Evolutionary conservation across 2,329 filamentous ascomycete genomes (phyloP), one percentile per base, ranked within the genome.

Genomic region (Sclerotinia sclerotiorum): DNA sequence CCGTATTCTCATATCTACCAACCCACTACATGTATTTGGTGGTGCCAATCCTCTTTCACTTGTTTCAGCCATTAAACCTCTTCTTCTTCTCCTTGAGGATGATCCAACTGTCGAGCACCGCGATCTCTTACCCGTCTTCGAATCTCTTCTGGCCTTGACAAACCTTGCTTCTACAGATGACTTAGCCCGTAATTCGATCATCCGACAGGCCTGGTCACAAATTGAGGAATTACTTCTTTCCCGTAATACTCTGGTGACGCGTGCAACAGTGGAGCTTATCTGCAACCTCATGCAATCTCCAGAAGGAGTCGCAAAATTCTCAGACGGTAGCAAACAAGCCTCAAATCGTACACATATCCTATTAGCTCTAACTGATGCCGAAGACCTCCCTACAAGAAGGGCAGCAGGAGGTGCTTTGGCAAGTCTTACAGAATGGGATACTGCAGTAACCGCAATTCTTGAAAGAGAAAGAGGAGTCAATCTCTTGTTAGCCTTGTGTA

Each of bases 361-460:
- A 0, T 85, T 97, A 17, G 95, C 94, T 0, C 86, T 99, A 48
- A 90, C 93, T 0, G 94, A 98, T 76, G 89, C 92, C 1, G 91
- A 97, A 63, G 93, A 98, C 72, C 79, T 86, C 8, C 88, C 87
- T 0, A 97, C 93, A 0, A 84, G 94, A 42, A 88, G 89, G 60
- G 95, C 93, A 0, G 94, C 95, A 0, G 93, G 94, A 3, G 95
- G 95, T 1, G 94, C 93, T 0, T 79, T 99, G 62, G 95, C 94
- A 0, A 91, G 91, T 79, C 80, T 99, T 32, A 93, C 93, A 0
- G 87, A 88, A 42, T 93, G 90, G 77, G 92, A 95, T 74, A 84
- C 85, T 1, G 90, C 92, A 0, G 89, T 94, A 1, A 83, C 86
- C 2, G 89, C 86, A 5, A 84, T 98, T 3, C 74, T 97, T 49